These are phyloP conservation scores for Stevia rebaudiana DNA, from an alignment of 140 eudicot genomes.

Conservation along the genomic window DNA sequence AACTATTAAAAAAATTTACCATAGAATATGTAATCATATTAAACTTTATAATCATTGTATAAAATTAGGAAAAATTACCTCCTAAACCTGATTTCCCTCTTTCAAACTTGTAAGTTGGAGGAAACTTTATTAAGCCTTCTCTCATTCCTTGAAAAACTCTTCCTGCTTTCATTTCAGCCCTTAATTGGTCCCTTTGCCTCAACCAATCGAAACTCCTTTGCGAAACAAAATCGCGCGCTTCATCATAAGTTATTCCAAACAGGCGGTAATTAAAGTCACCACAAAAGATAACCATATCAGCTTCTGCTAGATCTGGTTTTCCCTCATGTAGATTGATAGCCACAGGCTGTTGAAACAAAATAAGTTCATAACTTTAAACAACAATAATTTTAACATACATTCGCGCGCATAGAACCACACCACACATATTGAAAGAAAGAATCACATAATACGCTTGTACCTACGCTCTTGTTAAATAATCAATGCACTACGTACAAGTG, in stretches of 20 bases:
- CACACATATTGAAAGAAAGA: no score
- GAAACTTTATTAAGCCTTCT: conserved; percentile 80
- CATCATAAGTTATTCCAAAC: conserved; percentile 95
- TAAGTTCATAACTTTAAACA: not conserved
- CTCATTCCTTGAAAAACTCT: conserved; percentile 98
- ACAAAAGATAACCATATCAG: conserved; percentile 79
- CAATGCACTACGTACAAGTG: no score
- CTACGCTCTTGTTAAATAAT: no score
- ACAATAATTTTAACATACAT: not conserved
- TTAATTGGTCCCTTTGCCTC: conserved; percentile 83
- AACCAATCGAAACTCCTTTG: conserved; percentile 98
- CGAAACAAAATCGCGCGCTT: conserved; percentile 96
- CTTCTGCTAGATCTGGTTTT: conserved; percentile 90
- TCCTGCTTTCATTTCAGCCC: conserved; percentile 96
- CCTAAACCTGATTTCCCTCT: conserved; percentile 92
- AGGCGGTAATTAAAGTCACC: conserved; percentile 97
- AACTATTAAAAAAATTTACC: not conserved
- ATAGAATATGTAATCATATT: not conserved
- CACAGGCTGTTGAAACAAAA: conserved; percentile 33
- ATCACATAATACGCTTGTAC: no score
- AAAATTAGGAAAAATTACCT: conserved; percentile 41
- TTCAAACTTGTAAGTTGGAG: conserved; percentile 96
- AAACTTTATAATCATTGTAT: not conserved
- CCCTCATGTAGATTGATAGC: conserved; percentile 68
- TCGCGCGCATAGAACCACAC: no score